Base-by-base conservation (phyloP, 2,329 filamentous ascomycete species). In the Anthostomella pinea region DNA sequence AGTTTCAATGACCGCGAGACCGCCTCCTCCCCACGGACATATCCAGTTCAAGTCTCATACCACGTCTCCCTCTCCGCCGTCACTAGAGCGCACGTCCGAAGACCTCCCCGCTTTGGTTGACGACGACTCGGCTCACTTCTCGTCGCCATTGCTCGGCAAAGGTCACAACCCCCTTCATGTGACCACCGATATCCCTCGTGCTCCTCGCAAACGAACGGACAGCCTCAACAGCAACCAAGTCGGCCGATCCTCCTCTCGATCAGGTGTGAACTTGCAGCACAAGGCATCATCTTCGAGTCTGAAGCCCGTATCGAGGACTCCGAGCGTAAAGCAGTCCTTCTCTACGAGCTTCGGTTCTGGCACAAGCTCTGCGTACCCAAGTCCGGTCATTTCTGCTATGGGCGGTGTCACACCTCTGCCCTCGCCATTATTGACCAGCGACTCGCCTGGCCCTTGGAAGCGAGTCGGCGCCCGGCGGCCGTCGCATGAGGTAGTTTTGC, bases 391-490 rank as follows among this genome's bases (percentile, higher is more conserved):
- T 36, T 75, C 80, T 41, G 84, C 85, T 29, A 83, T 89, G 79
- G 80, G 81, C 43, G 83, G 88, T 58, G 67, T 93, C 45, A 91
- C 87, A 3, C 86, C 86, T 37, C 66, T 93, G 21, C 86, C 86
- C 3, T 91, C 86, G 15, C 86, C 86, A 4, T 70, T 90, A 29
- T 71, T 84, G 52, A 72, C 72, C 4, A 69, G 68, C 45, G 79
- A 83, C 51, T 85, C 82, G 1, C 77, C 81, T 9, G 79, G 81
- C 17, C 79, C 81, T 15, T 81, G 82, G 82, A 79, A 72, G 58
- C 70, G 68, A 56, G 61, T 80, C 38, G 60, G 61, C 36, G 61
- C 66, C 20, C 66, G 69, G 31, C 70, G 69, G 20, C 60, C 63
- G 32, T 81, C 70, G 23, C 65, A 65, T 46, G 75, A 76, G 4